Evolutionary conservation across 1,284 basidiomycete species (phyloP), one percentile per base, ranked within the genome.

Genomic region (Pseudozyma pruni): DNA sequence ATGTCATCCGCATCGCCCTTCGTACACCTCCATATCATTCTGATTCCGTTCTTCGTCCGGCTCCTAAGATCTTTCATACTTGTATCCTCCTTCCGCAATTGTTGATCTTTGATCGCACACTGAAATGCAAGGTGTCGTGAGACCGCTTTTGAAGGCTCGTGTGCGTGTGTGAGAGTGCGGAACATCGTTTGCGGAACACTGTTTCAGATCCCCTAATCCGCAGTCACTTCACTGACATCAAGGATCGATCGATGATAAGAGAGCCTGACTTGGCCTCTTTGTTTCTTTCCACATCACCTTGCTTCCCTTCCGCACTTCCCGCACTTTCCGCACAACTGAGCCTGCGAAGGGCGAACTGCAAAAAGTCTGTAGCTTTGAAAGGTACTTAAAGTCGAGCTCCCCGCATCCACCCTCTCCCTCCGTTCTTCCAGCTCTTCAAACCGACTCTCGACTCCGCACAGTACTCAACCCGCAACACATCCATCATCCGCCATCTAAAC

Each of bases 361-460:
- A 32, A 35, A 43, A 19, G 17, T 17, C 13, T 17, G 48, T 46
- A 22, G 58, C 50, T 29, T 52, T 54, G 40, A 42, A 33, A 19
- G 23, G 10, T 60, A 60, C 50, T 34, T 60, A 54, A 44, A 45
- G 35, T 43, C 41, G 22, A 22, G 23, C 11, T 32, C 43, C 51
- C 40, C 20, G 27, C 29, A 11, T 37, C 37, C 19, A 32, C 23
- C 42, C 31, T 38, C 17, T 34, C 17, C 20, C 29, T 35, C 45
- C 17, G 27, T 20, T 13, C 22, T 22, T 44, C 37, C n/a, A n/a
- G n/a, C n/a, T 25, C 31, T 8, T 25, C 34, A 32, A 25, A 31
- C 33, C 57, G 44, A 47, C 8, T 9, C 17, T 43, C 49, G 44
- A 42, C 49, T 60, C 58, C 22, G 34, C 45, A 29, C 25, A 20